Percentiles rank a stretch among this genome's conserved stretches.
These are phyloP conservation scores for Ilyonectria destructans DNA, from an alignment of 2,329 filamentous ascomycete genomes.

Conservation along the genomic window DNA sequence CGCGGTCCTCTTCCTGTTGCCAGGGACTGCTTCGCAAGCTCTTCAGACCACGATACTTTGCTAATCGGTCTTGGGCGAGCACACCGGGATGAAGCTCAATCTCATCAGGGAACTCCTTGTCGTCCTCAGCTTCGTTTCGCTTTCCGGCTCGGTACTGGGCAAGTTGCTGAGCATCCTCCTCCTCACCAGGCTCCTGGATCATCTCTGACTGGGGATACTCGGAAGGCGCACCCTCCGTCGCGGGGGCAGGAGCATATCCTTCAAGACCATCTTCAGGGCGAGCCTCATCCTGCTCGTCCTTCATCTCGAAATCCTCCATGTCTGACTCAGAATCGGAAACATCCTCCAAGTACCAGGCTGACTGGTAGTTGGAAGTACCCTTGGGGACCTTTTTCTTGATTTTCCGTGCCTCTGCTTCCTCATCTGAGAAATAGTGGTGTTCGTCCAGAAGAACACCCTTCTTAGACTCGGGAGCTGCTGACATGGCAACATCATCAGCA, in stretches of 20 bases:
- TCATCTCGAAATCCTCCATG: conserved; percentile 76
- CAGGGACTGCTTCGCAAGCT: conserved; percentile 89
- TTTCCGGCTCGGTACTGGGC: conserved; percentile 86
- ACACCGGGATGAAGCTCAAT: conserved; percentile 94
- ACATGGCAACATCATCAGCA: conserved; percentile 62
- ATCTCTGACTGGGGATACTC: conserved; percentile 96
- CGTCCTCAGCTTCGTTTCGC: conserved; percentile 86
- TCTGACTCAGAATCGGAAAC: conserved; percentile 91
- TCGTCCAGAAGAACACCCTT: conserved; percentile 96
- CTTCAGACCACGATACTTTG: conserved; percentile 92
- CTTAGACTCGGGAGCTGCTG: conserved; percentile 63
- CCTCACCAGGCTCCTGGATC: conserved; percentile 89
- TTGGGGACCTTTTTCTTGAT: conserved; percentile 84
- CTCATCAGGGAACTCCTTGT: conserved; percentile 96
- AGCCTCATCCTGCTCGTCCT: conserved; percentile 71
- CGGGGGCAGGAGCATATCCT: conserved; percentile 75
- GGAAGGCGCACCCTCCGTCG: conserved; percentile 85
- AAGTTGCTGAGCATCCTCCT: conserved; percentile 83
- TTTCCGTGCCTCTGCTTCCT: conserved; percentile 63
- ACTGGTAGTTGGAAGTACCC: conserved; percentile 94
- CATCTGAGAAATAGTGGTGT: conserved; percentile 97
- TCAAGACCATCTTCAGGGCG: conserved; percentile 89
- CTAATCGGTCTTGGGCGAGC: conserved; percentile 86
- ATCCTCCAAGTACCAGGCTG: conserved; percentile 91
- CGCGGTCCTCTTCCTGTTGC: conserved; percentile 90